These are phyloP conservation scores for Pulveroboletus ravenelii DNA, from an alignment of 768 basidiomycete genomes.

Conservation along the genomic window DNA sequence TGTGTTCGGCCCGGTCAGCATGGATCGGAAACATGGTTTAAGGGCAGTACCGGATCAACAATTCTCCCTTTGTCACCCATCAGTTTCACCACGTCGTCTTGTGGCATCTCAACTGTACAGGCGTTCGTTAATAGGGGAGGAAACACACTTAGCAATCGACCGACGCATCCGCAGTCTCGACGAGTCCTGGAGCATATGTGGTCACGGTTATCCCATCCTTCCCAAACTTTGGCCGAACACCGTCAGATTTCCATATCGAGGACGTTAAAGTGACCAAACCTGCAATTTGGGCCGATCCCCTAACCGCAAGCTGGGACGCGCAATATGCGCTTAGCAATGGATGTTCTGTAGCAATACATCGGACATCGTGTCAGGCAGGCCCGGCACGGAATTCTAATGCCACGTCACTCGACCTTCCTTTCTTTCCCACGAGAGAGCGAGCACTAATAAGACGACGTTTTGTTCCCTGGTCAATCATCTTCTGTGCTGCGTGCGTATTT, in stretches of 20 bases:
- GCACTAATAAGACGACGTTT: slow-evolving; percentile 41
- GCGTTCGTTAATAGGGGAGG: background rate
- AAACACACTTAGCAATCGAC: background rate
- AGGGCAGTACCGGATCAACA: slow-evolving; percentile 9
- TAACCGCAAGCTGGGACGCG: slow-evolving; percentile 40
- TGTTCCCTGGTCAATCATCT: slow-evolving; percentile 41
- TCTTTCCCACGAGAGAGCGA: slow-evolving; percentile 35
- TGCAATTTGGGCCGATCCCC: slow-evolving; percentile 38
- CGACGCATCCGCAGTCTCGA: slow-evolving; percentile 28
- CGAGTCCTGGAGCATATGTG: slow-evolving; percentile 31
- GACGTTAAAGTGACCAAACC: slow-evolving; percentile 4
- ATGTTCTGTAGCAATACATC: slow-evolving; percentile 23
- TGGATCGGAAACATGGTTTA: background rate
- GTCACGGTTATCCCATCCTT: slow-evolving; percentile 31
- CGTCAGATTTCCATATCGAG: background rate
- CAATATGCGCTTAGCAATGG: slow-evolving; percentile 29
- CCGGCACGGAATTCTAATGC: background rate
- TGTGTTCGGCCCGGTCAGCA: slow-evolving; percentile 5
- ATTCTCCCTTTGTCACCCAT: slow-evolving; percentile 14
- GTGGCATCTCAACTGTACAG: slow-evolving; percentile 15
- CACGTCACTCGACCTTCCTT: slow-evolving; percentile 17
- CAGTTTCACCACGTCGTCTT: slow-evolving; percentile 6
- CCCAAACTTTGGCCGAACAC: slow-evolving; percentile 31
- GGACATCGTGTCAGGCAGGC: background rate
- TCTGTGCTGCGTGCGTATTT: slow-evolving; percentile 39